These are phyloP conservation scores for Paragyromitra xinjiangensis DNA, from an alignment of 495 filamentous ascomycete species.

Conservation along the genomic window DNA sequence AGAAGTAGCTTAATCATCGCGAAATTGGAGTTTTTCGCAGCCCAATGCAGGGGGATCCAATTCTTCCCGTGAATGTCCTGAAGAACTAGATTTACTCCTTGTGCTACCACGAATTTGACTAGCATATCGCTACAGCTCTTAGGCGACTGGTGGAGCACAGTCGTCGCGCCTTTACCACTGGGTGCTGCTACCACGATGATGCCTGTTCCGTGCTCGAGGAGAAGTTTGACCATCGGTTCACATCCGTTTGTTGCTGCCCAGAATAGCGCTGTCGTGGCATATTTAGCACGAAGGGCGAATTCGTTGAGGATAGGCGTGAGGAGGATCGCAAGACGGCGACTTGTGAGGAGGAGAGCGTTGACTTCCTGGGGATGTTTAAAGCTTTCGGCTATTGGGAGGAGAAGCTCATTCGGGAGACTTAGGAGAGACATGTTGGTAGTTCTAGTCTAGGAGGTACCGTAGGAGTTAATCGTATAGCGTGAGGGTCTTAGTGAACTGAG, in stretches of 20 bases:
- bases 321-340: conserved; percentile 41
- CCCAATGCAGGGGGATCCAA: conserved; percentile 46
- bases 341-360: conserved; percentile 39
- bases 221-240: conserved; percentile 29
- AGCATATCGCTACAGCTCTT: conserved; percentile 26
- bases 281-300: conserved; percentile 35
- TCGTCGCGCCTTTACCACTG: conserved; percentile 27
- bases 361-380: conserved; percentile 34
- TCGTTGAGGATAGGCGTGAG: conserved; percentile 45
- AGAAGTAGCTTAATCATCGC: conserved; percentile 42
- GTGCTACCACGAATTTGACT: conserved; percentile 26
- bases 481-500: neutral
- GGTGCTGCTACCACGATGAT: conserved; percentile 36
- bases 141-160: conserved; percentile 29
- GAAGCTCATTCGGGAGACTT: conserved; percentile 47
- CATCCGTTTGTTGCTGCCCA: conserved; percentile 39
- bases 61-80: conserved; percentile 28
- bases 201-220: conserved; percentile 31
- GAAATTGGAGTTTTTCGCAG: conserved; percentile 27
- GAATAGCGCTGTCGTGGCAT: conserved; percentile 43
- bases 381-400: conserved; percentile 45
- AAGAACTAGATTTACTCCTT: conserved; percentile 41
- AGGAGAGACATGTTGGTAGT: conserved; percentile 34
- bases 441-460: neutral
- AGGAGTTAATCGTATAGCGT: neutral